Conservation (phyloP, 441 rosid species). For the Erodium texanum region DNA sequence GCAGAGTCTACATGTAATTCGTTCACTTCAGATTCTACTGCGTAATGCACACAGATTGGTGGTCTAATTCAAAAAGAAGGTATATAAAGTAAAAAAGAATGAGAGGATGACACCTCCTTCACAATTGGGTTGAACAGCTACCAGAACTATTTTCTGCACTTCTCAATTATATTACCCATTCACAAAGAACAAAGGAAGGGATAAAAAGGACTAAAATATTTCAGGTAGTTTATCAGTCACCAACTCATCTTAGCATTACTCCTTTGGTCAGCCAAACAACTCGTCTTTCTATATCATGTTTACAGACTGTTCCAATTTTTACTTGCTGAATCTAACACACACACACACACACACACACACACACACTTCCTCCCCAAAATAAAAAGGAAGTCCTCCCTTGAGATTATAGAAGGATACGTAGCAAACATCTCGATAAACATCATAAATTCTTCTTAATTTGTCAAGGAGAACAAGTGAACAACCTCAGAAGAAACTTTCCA, state of each 20-base stretch:
- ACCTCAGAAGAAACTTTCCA: neutral
- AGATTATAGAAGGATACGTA: neutral
- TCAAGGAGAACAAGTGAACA: neutral
- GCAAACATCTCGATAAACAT: neutral
- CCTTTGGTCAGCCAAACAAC: neutral
- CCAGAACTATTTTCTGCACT: neutral
- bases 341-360: neutral
- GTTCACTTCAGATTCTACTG: neutral
- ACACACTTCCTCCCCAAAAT: neutral
- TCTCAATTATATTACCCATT: neutral
- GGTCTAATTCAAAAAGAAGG: neutral
- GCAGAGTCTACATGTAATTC: neutral
- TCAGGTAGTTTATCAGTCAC: conserved; percentile 3
- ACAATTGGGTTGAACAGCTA: neutral
- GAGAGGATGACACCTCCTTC: neutral
- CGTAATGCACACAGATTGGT: neutral
- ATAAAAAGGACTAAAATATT: neutral
- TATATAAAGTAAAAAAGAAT: neutral
- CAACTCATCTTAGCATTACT: neutral
- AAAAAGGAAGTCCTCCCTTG: neutral
- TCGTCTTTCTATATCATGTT: neutral
- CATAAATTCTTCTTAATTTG: neutral
- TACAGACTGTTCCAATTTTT: neutral
- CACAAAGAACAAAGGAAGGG: neutral
- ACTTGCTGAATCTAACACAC: neutral